Conservation (phyloP, 495 filamentous ascomycete genomes). For the Glarea lozoyensis region DNA sequence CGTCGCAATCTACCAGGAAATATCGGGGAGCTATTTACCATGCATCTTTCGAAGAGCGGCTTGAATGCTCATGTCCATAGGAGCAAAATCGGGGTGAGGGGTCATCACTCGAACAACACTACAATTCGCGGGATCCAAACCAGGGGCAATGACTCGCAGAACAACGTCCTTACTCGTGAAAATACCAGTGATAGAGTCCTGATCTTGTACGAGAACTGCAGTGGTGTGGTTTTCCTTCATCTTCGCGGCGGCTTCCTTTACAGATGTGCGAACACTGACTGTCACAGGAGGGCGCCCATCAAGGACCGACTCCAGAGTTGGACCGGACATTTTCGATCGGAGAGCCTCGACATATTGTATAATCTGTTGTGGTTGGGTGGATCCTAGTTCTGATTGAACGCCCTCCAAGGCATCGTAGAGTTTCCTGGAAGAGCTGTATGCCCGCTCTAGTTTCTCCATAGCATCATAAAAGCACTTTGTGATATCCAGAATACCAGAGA, state of each 20-base stretch:
- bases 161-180: constrained; percentile 99
- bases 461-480: constrained; percentile 99
- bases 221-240: constrained; percentile 99
- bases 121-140: constrained; percentile 87
- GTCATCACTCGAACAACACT: constrained; percentile 99
- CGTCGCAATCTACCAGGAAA: not conserved
- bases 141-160: constrained; percentile 93
- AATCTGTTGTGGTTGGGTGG: constrained; percentile 94
- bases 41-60: constrained; percentile 98
- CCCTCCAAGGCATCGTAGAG: constrained; percentile 96
- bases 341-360: constrained; percentile 98
- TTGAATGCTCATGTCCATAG: constrained; percentile 98
- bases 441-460: constrained; percentile 97
- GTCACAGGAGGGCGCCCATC: constrained; percentile 88
- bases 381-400: constrained; percentile 95
- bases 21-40: constrained; percentile 46
- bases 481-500: constrained; percentile 96
- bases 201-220: constrained; percentile 91
- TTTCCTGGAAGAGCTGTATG: constrained; percentile 91
- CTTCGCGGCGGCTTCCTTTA: constrained; percentile 84
- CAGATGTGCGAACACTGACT: constrained; percentile 89
- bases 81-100: constrained; percentile 96
- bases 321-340: constrained; percentile 93
- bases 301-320: constrained; percentile 88
- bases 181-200: constrained; percentile 95